Conservation (phyloP, 163 green algal species). For the Trebouxiophyceae sp. region DNA sequence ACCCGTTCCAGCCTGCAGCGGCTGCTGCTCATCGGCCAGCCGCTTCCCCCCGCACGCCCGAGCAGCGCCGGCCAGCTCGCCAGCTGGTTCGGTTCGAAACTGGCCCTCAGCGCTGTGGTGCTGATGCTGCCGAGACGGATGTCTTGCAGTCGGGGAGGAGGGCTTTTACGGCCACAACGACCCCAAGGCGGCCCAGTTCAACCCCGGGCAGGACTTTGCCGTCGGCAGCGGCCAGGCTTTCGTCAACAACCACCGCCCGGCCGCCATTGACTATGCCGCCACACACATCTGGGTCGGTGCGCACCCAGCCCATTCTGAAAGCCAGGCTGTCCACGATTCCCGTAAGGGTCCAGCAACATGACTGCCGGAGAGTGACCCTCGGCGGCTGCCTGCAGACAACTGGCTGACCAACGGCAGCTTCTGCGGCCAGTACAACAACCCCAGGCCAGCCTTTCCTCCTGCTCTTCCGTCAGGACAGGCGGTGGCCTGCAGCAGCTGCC, state of each 20-base stretch:
- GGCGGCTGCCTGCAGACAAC: background rate
- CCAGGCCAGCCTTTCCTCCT: background rate
- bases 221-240: background rate
- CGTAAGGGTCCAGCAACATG: too few relatives aligned
- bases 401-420: background rate
- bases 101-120: too few relatives aligned
- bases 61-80: too few relatives aligned
- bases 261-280: background rate
- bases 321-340: background rate
- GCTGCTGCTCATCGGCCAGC: too few relatives aligned
- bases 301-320: background rate
- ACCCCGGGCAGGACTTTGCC: background rate
- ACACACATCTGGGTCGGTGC: background rate
- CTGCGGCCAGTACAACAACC: background rate
- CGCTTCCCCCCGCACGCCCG: too few relatives aligned
- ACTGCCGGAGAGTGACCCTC: background rate
- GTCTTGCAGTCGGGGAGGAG: conserved; percentile 1
- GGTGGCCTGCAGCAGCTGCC: too few relatives aligned
- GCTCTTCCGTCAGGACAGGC: background rate
- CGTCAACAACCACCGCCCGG: background rate
- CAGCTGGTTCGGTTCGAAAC: too few relatives aligned
- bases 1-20: too few relatives aligned
- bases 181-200: background rate
- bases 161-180: conserved; percentile 2
- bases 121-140: too few relatives aligned